These are phyloP conservation scores for Ascochyta pisi DNA, from an alignment of 2,329 filamentous ascomycete genomes.

Conservation along the genomic window DNA sequence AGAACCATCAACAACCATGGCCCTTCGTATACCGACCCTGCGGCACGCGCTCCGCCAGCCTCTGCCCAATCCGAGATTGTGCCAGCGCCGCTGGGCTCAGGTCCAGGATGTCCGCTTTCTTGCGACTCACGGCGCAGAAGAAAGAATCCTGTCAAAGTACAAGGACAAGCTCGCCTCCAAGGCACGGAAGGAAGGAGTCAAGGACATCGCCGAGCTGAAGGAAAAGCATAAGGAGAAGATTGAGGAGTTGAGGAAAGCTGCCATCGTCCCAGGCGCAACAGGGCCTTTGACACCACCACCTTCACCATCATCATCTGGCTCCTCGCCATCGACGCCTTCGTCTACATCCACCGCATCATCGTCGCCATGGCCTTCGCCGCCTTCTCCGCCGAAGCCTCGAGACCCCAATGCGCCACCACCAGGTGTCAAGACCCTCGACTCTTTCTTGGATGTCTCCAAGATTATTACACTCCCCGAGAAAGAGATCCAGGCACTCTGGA, in stretches of 20 bases:
- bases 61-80: constrained; percentile 34
- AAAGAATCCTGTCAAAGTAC: constrained; percentile 82
- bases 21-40: constrained; percentile 38
- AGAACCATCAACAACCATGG: constrained; percentile 21
- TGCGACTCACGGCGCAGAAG: constrained; percentile 74
- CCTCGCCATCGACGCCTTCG: constrained; percentile 13
- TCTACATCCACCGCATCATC: constrained; percentile 12
- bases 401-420: constrained; percentile 41
- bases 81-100: constrained; percentile 84
- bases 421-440: constrained; percentile 69
- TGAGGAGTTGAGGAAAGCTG: constrained; percentile 70
- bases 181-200: constrained; percentile 74
- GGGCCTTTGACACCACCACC: constrained; percentile 49
- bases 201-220: constrained; percentile 77
- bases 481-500: constrained; percentile 90
- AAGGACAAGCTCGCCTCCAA: constrained; percentile 82
- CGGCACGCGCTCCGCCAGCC: constrained; percentile 43
- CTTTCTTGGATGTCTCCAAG: constrained; percentile 82
- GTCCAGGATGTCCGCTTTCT: constrained; percentile 93
- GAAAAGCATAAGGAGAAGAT: constrained; percentile 88
- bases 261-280: constrained; percentile 62
- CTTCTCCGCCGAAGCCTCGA: constrained; percentile 38
- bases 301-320: constrained; percentile 14
- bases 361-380: constrained; percentile 37
- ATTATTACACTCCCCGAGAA: constrained; percentile 73